Base-by-base conservation (phyloP, 768 basidiomycete species). In the Russula emetica region DNA sequence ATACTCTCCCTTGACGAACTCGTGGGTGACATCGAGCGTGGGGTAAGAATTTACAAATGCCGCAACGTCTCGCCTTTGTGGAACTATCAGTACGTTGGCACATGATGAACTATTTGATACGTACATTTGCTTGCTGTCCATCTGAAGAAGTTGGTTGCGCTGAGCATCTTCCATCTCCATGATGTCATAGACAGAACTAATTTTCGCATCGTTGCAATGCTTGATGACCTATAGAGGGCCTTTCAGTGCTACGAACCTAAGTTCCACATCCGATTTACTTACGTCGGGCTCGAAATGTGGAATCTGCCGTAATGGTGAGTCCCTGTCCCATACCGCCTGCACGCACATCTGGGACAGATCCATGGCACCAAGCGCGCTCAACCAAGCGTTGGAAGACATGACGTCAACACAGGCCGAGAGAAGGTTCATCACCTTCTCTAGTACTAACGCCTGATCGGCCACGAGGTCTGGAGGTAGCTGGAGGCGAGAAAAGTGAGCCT, bases 301-400 rank as follows among this genome's bases (percentile, higher is more conserved):
- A 49, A 99, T 88, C 74, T 99, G 96, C 72, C 91, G 94, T 69
- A 98, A 76, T 0, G 95, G 94, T 42, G 92, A 94, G 74, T 99
- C 97, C 11, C 86, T 88, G 72, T 99, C 96, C 97, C 97, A 98
- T 76, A 96, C 86, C 0, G 90, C 94, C 74, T 98, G 97, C 5
- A 98, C 92, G 74, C 93, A 95, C 96, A 98, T 98, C 75, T 98
- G 97, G 10, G 92, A 92, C 53, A 98, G 76, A 75, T 99, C 96
- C 97, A 98, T 98, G 0, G 95, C 95, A 36, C 94, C 91, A 26
- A 98, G 76, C 0, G 96, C 97, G 71, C 86, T 95, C 70, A 98
- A 75, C 90, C 90, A 96, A 1, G 91, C 94, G 71, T 97, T 98
- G 40, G 92, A 94, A 2, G 92, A 94, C 93, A 98, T 94, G 62